A percentile compares a stretch with the other conserved stretches of the same genome.
These are phyloP conservation scores for Hagleromyces aurorensis DNA, from an alignment of 805 yeast genomes.

Conservation along the genomic window DNA sequence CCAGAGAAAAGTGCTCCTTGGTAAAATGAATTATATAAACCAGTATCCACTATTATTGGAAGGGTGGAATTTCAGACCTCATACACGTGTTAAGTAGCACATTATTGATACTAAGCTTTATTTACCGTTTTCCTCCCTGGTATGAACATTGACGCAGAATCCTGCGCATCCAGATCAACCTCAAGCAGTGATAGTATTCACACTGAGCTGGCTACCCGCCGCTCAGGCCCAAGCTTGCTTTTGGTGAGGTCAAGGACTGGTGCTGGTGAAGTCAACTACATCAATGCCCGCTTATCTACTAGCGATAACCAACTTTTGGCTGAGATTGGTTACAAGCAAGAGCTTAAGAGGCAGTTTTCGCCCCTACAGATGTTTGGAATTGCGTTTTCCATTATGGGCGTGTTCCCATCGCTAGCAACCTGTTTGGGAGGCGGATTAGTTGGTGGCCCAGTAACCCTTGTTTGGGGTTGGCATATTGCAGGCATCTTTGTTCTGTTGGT, in stretches of 20 bases:
- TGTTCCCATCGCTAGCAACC: conserved; percentile 57
- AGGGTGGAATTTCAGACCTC: too few relatives aligned
- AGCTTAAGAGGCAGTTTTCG: conserved; percentile 51
- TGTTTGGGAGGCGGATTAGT: conserved; percentile 44
- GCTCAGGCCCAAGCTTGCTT: conserved; percentile 8
- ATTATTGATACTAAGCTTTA: too few relatives aligned
- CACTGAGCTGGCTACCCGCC: too few relatives aligned
- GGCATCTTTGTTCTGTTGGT: conserved; percentile 42
- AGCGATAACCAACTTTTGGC: conserved; percentile 22
- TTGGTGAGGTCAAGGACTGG: conserved; percentile 16
- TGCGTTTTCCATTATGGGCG: conserved; percentile 66
- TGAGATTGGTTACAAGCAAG: conserved; percentile 61
- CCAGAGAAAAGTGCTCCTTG: too few relatives aligned
- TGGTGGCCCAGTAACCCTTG: conserved; percentile 51
- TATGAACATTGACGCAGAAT: too few relatives aligned
- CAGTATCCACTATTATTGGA: too few relatives aligned
- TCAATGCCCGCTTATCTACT: conserved; percentile 15
- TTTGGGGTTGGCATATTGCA: conserved; percentile 70
- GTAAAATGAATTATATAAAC: too few relatives aligned
- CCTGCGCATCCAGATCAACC: too few relatives aligned
- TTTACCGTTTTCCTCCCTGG: too few relatives aligned
- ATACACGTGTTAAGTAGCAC: too few relatives aligned
- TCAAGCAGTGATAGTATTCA: too few relatives aligned
- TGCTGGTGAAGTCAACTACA: conserved; percentile 23
- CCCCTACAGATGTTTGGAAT: conserved; percentile 61